phyloP scores from a whole-genome alignment of 495 filamentous ascomycete genomes.

The Cladorrhinum samala region DNA sequence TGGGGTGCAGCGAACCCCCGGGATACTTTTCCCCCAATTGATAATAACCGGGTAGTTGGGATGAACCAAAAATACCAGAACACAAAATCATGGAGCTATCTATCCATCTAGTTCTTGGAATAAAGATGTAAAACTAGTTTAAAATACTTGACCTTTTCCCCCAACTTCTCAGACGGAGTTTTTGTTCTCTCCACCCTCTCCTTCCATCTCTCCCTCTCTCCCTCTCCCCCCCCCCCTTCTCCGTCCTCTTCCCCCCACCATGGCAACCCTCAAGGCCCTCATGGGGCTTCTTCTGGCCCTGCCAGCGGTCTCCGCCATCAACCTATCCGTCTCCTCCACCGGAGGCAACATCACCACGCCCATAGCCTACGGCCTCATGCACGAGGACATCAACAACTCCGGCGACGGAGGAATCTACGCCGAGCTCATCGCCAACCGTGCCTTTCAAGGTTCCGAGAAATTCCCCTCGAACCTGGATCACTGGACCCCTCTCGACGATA shows the following conservation, averaged over 20 bases:
- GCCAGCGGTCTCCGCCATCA: conserved; percentile 15
- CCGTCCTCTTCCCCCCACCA: background rate
- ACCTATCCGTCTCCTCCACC: conserved; percentile 26
- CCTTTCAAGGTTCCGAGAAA: conserved; percentile 46
- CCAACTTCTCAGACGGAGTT: no score
- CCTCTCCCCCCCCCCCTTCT: background rate
- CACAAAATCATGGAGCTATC: no score
- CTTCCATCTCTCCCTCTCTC: no score
- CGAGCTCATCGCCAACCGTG: conserved; percentile 66
- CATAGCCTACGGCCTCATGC: conserved; percentile 36
- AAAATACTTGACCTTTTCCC: no score
- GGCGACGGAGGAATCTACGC: conserved; percentile 75
- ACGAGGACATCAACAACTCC: conserved; percentile 65
- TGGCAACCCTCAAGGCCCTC: conserved; percentile 1
- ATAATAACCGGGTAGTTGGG: no score
- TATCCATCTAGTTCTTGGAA: no score
- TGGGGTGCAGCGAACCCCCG: no score
- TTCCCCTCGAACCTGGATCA: conserved; percentile 40
- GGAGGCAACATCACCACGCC: conserved; percentile 34
- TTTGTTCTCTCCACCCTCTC: no score
- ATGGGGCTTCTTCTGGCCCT: background rate
- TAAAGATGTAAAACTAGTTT: no score
- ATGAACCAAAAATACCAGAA: no score
- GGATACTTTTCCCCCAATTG: no score
- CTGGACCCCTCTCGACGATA: conserved; percentile 48